A percentile compares a stretch with the other conserved stretches of the same genome.
These are phyloP conservation scores for Quercus mongolica DNA, from an alignment of 306 rosid genomes.

Conservation along the genomic window DNA sequence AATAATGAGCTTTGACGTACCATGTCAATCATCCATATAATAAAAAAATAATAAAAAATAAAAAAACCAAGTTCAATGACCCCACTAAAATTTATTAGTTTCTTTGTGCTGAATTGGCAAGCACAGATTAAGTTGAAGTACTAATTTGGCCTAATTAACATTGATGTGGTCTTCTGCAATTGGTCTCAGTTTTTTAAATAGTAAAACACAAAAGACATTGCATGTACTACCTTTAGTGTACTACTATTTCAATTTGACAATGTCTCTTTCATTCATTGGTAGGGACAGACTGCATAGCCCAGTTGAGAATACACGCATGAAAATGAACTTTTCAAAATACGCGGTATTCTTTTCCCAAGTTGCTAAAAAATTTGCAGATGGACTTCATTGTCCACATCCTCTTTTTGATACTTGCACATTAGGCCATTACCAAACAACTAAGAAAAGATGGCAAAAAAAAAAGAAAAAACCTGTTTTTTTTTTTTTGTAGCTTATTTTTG, in stretches of 20 bases:
- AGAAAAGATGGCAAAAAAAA: no score
- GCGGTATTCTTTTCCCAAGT: slow-evolving; percentile 13
- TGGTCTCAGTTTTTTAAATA: neutral
- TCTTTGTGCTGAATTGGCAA: neutral
- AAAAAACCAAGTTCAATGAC: neutral
- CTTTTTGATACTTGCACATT: no score
- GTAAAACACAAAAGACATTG: neutral
- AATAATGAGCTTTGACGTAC: neutral
- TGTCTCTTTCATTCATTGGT: neutral
- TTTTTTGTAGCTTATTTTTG: no score
- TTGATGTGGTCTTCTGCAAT: neutral
- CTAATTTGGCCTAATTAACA: neutral
- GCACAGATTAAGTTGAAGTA: neutral
- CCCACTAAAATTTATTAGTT: neutral
- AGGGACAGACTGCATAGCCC: neutral
- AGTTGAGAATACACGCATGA: neutral
- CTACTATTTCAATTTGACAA: no score
- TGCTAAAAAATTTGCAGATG: neutral
- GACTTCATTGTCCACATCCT: no score
- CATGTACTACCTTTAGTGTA: neutral
- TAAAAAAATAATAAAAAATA: no score
- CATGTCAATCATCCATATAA: no score
- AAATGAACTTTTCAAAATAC: slow-evolving; percentile 7
- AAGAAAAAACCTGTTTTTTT: no score
- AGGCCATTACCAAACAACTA: no score